These are phyloP conservation scores for Starmerella cellae DNA, from an alignment of 805 yeast genomes.

Conservation along the genomic window DNA sequence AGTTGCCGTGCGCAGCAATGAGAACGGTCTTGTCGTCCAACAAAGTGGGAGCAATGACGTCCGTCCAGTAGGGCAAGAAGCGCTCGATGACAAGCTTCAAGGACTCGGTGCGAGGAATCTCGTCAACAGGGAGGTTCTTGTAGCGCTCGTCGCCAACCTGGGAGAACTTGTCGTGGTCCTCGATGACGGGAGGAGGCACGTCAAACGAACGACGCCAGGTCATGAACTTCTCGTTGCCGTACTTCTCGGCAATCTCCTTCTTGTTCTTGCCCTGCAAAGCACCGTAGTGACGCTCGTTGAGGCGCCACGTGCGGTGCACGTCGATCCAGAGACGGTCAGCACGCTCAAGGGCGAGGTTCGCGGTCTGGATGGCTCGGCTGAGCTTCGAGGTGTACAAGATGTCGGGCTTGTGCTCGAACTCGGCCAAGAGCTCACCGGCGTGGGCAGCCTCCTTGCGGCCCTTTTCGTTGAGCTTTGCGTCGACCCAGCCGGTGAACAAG, in stretches of 20 bases:
- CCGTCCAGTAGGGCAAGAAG: slow-evolving; percentile 94
- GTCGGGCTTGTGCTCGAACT: slow-evolving; percentile 74
- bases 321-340: slow-evolving; percentile 88
- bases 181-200: slow-evolving; percentile 88
- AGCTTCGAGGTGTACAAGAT: slow-evolving; percentile 80
- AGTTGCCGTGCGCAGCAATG: slow-evolving; percentile 97
- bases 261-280: slow-evolving; percentile 97
- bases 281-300: slow-evolving; percentile 98
- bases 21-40: slow-evolving; percentile 79
- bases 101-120: slow-evolving; percentile 88
- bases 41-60: slow-evolving; percentile 72
- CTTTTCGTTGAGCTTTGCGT: slow-evolving; percentile 65
- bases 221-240: slow-evolving; percentile 87
- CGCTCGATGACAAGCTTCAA: slow-evolving; percentile 90
- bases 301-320: slow-evolving; percentile 91
- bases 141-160: slow-evolving; percentile 81
- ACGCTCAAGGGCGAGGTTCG: slow-evolving; percentile 77
- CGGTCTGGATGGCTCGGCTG: slow-evolving; percentile 93
- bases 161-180: slow-evolving; percentile 62
- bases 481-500: slow-evolving; percentile 98
- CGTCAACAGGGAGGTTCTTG: slow-evolving; percentile 67
- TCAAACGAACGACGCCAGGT: slow-evolving; percentile 96
- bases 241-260: slow-evolving; percentile 77
- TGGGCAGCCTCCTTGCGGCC: slow-evolving; percentile 85
- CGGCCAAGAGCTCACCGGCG: slow-evolving; percentile 86